These are phyloP conservation scores for Filosporella fistucella DNA, from an alignment of 495 filamentous ascomycete species.

Conservation along the genomic window DNA sequence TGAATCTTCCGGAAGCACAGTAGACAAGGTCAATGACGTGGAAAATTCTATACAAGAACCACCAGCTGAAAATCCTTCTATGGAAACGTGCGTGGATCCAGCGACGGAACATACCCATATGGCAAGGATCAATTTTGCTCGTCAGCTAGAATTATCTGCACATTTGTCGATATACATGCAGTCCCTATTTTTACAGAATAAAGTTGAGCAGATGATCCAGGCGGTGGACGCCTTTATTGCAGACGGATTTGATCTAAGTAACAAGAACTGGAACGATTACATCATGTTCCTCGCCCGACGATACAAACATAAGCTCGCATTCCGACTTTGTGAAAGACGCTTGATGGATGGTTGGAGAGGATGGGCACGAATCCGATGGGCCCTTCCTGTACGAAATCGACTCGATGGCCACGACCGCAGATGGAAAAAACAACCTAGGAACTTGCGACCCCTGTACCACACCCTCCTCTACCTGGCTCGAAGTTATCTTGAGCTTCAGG, in stretches of 20 bases:
- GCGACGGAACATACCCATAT: no score
- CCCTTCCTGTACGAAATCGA: conserved; percentile 27
- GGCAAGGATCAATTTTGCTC: no score
- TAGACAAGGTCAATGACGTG: neutral
- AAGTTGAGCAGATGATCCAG: conserved; percentile 40
- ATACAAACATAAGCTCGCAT: conserved; percentile 46
- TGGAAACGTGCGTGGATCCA: no score
- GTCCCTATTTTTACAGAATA: conserved; percentile 41
- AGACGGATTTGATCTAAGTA: conserved; percentile 64
- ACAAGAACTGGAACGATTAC: conserved; percentile 57
- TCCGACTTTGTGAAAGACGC: conserved; percentile 61
- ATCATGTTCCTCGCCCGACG: conserved; percentile 44
- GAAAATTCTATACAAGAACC: neutral
- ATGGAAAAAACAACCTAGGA: conserved; percentile 31
- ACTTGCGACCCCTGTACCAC: conserved; percentile 45
- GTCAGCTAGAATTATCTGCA: neutral
- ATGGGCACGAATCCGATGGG: conserved; percentile 47
- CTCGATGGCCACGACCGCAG: conserved; percentile 26
- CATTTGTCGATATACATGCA: conserved; percentile 32
- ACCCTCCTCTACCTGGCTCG: conserved; percentile 51
- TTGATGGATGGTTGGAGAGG: conserved; percentile 74
- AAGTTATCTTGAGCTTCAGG: conserved; percentile 38
- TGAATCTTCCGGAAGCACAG: neutral
- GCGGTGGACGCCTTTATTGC: conserved; percentile 46
- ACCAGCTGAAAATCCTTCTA: neutral